A percentile compares a stretch with the other conserved stretches of the same genome.
These are phyloP conservation scores for Somion occarium DNA, from an alignment of 1,284 basidiomycete genomes.

Conservation along the genomic window DNA sequence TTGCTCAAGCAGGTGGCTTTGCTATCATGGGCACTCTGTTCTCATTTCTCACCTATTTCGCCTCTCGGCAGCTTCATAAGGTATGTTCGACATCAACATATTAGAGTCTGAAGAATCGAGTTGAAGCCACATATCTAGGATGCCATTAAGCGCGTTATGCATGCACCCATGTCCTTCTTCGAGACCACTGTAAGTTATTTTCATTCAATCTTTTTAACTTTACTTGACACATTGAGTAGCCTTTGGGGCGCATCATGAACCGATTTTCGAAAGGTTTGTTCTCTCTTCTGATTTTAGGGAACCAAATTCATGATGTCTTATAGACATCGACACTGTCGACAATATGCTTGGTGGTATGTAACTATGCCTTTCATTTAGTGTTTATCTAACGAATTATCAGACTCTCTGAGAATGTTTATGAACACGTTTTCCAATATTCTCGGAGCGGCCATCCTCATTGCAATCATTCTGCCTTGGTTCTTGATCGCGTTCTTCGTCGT, in stretches of 20 bases:
- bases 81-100: constrained; percentile 13
- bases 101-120: neutral
- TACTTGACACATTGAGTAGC: constrained; percentile 46
- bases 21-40: constrained; percentile 55
- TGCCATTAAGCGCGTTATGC: constrained; percentile 61
- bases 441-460: constrained; percentile 75
- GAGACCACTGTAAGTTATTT: constrained; percentile 67
- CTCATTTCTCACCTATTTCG: constrained; percentile 60
- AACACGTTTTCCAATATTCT: constrained; percentile 61
- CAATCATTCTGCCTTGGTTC: constrained; percentile 82
- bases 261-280: constrained; percentile 61
- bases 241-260: constrained; percentile 88
- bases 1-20: constrained; percentile 42
- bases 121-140: constrained; percentile 28
- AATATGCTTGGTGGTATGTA: constrained; percentile 55
- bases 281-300: neutral
- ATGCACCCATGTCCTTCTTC: constrained; percentile 85
- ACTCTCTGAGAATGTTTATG: constrained; percentile 74
- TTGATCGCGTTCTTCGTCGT: constrained; percentile 68
- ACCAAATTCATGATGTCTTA: constrained; percentile 7
- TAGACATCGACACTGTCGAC: constrained; percentile 86
- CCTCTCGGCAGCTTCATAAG: constrained; percentile 48
- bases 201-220: constrained; percentile 5
- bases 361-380: constrained; percentile 18
- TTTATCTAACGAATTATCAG: constrained; percentile 25